These are phyloP conservation scores for Dictyostelium capitatum DNA, from an alignment of 78 protist genomes.

Conservation along the genomic window DNA sequence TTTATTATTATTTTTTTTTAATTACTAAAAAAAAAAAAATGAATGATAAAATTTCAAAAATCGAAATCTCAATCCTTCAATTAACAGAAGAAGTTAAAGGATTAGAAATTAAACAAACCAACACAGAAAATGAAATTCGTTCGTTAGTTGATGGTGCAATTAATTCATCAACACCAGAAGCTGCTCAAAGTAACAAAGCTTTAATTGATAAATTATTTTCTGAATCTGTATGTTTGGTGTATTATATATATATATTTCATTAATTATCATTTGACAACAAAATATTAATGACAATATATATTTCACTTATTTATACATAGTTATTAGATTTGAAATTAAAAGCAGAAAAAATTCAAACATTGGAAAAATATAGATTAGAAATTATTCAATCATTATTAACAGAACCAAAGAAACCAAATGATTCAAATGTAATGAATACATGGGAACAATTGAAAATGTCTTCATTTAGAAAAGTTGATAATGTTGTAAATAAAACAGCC, in stretches of 20 bases:
- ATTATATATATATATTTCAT: too few relatives aligned
- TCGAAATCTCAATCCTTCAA: slow-evolving; percentile 21
- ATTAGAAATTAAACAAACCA: slow-evolving; percentile 19
- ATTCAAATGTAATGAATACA: not conserved
- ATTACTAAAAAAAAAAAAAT: not conserved
- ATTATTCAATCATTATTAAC: slow-evolving; percentile 24
- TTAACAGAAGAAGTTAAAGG: slow-evolving; percentile 33
- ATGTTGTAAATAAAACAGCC: not conserved
- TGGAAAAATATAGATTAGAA: slow-evolving; percentile 36
- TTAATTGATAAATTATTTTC: slow-evolving; percentile 24
- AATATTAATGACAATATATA: not conserved
- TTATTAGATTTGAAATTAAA: slow-evolving; percentile 39
- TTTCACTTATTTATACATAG: not conserved
- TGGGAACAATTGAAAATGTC: slow-evolving; percentile 56
- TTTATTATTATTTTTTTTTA: too few relatives aligned
- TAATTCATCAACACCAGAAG: not conserved
- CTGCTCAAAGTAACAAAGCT: slow-evolving; percentile 2
- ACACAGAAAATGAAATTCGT: slow-evolving; percentile 37
- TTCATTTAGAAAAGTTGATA: slow-evolving; percentile 19
- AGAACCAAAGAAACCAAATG: slow-evolving; percentile 7
- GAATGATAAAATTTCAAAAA: slow-evolving; percentile 20
- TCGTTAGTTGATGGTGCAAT: slow-evolving; percentile 46
- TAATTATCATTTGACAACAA: too few relatives aligned
- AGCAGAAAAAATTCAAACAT: slow-evolving; percentile 49
- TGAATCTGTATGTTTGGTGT: slow-evolving; percentile 48